Percentiles rank a stretch among this genome's conserved stretches.
These are phyloP conservation scores for Decorospora gaudefroyi DNA, from an alignment of 2,329 filamentous ascomycete species.

Conservation along the genomic window DNA sequence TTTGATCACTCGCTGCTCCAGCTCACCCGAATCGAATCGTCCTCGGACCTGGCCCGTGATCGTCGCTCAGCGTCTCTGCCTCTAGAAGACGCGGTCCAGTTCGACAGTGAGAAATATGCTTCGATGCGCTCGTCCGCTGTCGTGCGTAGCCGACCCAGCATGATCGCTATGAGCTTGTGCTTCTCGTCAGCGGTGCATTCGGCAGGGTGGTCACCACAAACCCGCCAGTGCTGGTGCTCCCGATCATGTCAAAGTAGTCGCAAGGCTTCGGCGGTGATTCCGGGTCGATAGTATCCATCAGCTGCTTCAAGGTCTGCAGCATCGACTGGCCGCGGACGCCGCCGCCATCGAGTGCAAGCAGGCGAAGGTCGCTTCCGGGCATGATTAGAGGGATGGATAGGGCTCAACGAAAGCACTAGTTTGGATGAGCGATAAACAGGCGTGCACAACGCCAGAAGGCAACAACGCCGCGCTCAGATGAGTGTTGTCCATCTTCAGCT, in stretches of 20 bases:
- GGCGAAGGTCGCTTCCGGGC: neutral
- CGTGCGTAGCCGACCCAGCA: constrained; percentile 15
- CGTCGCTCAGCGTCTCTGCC: constrained; percentile 14
- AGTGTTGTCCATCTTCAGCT: too few relatives aligned
- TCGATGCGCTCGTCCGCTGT: constrained; percentile 13
- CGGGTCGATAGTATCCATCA: constrained; percentile 13
- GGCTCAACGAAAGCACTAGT: too few relatives aligned
- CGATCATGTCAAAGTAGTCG: constrained; percentile 18
- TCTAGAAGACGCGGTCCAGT: constrained; percentile 19
- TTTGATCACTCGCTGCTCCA: too few relatives aligned
- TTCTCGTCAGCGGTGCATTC: neutral
- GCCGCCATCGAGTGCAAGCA: constrained; percentile 16
- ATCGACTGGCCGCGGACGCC: constrained; percentile 14
- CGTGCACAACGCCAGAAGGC: too few relatives aligned
- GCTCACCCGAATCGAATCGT: too few relatives aligned
- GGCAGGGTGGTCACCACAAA: neutral
- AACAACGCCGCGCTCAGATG: too few relatives aligned
- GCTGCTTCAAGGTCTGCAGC: constrained; percentile 17
- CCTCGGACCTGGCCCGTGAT: constrained; percentile 17
- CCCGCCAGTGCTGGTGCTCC: constrained; percentile 8
- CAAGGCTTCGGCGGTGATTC: constrained; percentile 13
- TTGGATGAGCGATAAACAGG: too few relatives aligned
- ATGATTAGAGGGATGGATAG: too few relatives aligned
- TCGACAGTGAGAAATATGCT: constrained; percentile 11
- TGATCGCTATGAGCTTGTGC: constrained; percentile 13